Evolutionary conservation across 1,284 basidiomycete species (phyloP).

Genomic region (Marasmius fiardii): DNA sequence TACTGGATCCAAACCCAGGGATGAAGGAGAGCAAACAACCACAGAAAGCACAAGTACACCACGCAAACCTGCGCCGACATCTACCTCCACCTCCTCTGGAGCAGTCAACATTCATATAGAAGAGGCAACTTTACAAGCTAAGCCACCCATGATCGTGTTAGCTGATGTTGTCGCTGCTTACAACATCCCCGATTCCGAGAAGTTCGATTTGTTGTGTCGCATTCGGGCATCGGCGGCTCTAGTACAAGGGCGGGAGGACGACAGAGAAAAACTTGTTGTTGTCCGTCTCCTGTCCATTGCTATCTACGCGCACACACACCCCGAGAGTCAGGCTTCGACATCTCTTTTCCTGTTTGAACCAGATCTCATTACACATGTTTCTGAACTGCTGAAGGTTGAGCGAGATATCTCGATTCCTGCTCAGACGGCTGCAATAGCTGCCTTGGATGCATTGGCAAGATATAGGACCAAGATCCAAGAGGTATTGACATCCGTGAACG

Average conservation of each 20-base stretch:
- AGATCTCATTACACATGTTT: constrained; percentile 81
- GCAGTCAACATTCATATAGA: constrained; percentile 67
- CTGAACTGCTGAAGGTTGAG: constrained; percentile 86
- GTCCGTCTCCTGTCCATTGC: constrained; percentile 86
- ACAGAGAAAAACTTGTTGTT: constrained; percentile 79
- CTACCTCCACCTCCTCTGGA: constrained; percentile 31
- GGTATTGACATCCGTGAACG: constrained; percentile 89
- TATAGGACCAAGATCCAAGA: constrained; percentile 85
- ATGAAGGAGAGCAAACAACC: constrained; percentile 37
- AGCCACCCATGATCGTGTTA: constrained; percentile 70
- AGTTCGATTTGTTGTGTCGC: constrained; percentile 87
- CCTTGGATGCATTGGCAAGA: constrained; percentile 86
- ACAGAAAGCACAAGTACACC: constrained; percentile 29
- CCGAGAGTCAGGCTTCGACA: constrained; percentile 75
- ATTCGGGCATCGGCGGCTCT: constrained; percentile 78
- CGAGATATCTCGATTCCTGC: constrained; percentile 64
- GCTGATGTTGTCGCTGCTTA: constrained; percentile 73
- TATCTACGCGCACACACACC: constrained; percentile 83
- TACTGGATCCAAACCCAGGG: constrained; percentile 38
- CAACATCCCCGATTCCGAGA: constrained; percentile 79
- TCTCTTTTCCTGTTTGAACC: constrained; percentile 94
- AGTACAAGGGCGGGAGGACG: constrained; percentile 50
- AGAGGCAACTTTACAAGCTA: constrained; percentile 54
- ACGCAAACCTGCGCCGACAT: constrained; percentile 28
- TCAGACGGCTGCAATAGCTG: constrained; percentile 82